Conservation (phyloP, 164 flowering plant species). For the Magnolia changhungtana region DNA sequence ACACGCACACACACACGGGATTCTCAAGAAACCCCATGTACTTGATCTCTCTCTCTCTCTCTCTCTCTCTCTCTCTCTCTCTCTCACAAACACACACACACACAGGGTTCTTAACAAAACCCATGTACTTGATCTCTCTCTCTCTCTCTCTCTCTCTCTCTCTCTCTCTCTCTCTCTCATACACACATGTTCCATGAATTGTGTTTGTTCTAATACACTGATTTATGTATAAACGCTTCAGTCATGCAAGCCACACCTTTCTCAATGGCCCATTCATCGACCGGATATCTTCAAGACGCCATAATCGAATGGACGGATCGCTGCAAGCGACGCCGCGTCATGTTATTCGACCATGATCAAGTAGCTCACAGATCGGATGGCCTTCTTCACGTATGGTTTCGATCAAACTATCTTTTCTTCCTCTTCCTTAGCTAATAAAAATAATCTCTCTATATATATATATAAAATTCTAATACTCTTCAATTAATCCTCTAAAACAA, state of each 20-base stretch:
- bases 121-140: too few species aligned
- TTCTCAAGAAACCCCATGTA: too few species aligned
- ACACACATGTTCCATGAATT: neutral
- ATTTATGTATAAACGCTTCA: neutral
- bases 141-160: too few species aligned
- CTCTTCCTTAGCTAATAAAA: neutral
- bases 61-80: too few species aligned
- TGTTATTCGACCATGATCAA: constrained; percentile 3
- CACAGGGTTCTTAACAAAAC: too few species aligned
- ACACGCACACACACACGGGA: too few species aligned
- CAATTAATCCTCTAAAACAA: neutral
- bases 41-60: too few species aligned
- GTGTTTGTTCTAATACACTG: neutral
- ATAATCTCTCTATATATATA: neutral
- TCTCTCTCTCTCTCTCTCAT: neutral
- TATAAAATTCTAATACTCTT: neutral
- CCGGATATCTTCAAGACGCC: constrained; percentile 40
- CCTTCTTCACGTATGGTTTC: constrained; percentile 5
- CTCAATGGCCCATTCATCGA: constrained; percentile 10
- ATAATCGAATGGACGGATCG: constrained; percentile 24
- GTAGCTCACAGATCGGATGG: neutral
- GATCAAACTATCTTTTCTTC: neutral
- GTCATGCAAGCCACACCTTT: constrained; percentile 8
- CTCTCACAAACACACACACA: too few species aligned
- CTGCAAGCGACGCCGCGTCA: constrained; percentile 20